Evolutionary conservation across 306 rosid species (phyloP).

Genomic region (Prunus padus): DNA sequence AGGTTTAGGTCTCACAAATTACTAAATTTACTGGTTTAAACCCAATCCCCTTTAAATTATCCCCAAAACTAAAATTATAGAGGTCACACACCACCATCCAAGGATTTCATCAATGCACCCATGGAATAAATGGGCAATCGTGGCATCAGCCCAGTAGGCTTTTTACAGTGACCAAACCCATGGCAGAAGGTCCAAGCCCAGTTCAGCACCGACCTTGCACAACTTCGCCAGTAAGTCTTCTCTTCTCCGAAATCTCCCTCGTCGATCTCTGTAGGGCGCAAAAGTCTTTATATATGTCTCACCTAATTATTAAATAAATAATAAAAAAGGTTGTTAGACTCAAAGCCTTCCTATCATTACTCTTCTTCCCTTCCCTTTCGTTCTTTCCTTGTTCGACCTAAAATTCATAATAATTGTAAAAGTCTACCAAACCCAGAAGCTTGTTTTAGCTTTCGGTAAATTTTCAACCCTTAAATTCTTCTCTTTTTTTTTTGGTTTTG

Average conservation of each 20-base stretch:
- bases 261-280: neutral
- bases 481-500: neutral
- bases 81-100: too few species aligned
- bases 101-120: too few species aligned
- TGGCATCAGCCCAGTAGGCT: neutral
- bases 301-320: neutral
- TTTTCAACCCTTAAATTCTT: neutral
- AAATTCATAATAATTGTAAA: neutral
- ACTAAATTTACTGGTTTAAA: too few species aligned
- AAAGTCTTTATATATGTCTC: neutral
- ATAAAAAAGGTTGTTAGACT: neutral
- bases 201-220: too few species aligned
- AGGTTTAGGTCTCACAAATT: too few species aligned
- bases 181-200: neutral
- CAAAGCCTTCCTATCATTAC: neutral
- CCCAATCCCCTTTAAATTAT: too few species aligned
- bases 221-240: too few species aligned
- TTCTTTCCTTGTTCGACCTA: neutral
- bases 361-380: neutral
- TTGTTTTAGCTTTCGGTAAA: constrained; percentile 12
- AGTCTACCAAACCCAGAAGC: neutral
- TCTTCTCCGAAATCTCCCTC: neutral
- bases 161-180: neutral
- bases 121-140: too few species aligned
- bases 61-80: too few species aligned